phyloP scores from a whole-genome alignment of 2,329 filamentous ascomycete species.

The Colletotrichum lini region DNA sequence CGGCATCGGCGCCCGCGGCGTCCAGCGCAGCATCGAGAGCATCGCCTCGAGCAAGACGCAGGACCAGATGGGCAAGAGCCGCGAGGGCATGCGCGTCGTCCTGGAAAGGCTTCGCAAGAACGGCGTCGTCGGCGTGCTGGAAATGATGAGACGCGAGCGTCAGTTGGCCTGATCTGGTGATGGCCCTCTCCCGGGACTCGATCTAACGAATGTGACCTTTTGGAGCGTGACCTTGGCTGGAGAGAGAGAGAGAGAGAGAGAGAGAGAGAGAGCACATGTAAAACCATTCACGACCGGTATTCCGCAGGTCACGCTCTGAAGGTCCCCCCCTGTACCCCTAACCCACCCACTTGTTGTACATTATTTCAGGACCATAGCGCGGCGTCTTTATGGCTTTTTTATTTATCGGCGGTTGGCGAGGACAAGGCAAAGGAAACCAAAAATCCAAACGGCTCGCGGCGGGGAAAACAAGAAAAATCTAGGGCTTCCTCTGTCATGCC shows the following conservation, averaged over 20 bases:
- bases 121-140: slow-evolving; percentile 70
- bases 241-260: not conserved
- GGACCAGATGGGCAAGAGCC: slow-evolving; percentile 83
- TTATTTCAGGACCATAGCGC: slow-evolving; percentile 52
- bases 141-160: slow-evolving; percentile 65
- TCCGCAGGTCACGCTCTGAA: slow-evolving; percentile 18
- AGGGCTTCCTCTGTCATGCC: slow-evolving; percentile 41
- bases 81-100: slow-evolving; percentile 87
- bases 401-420: slow-evolving; percentile 28
- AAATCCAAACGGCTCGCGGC: slow-evolving; percentile 24
- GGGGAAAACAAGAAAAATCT: slow-evolving; percentile 26
- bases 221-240: slow-evolving; percentile 32
- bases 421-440: not conserved
- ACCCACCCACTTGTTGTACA: slow-evolving; percentile 48
- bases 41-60: slow-evolving; percentile 84
- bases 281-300: slow-evolving; percentile 22
- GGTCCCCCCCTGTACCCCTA: slow-evolving; percentile 21
- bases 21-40: slow-evolving; percentile 84
- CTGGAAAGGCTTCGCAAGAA: slow-evolving; percentile 77
- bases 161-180: slow-evolving; percentile 32
- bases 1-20: slow-evolving; percentile 77
- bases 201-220: not conserved
- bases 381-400: slow-evolving; percentile 50
- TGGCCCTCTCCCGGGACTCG: not conserved
- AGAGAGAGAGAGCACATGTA: slow-evolving; percentile 27